Base-by-base conservation (phyloP, 225 moss, liverwort and hornwort species). In the Antitrichia curtipendula region DNA sequence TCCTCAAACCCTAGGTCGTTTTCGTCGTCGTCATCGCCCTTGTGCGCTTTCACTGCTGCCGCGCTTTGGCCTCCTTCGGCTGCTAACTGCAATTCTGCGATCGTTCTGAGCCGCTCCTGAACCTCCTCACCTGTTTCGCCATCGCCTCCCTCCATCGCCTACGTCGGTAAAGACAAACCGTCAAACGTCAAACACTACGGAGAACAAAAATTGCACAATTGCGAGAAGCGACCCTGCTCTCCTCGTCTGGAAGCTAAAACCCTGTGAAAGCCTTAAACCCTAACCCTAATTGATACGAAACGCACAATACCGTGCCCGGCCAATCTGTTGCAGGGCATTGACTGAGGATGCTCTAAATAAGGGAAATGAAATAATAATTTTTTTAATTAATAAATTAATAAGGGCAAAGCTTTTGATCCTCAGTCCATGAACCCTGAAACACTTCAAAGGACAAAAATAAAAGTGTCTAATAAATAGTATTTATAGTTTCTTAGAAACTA, bases 1-100 rank as follows among this genome's bases (percentile, higher is more conserved):
- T 95, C 98, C 86, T 96, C 97, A 78, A 98, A 98, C 41, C 96
- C 96, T 34, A 94, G 28, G 20, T 93, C 94, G 6, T 92, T 87
- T 2, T 95, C 94, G 8, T 91, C 95, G 32, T 90, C 93, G 53
- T 89, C 91, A 24, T 49, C 85, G 18, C 80, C 65, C 60, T 70
- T 41, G 43, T 8, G 31, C 50, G 25, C 28, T 72, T 16, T 75
- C 32, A 23, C 62, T 66, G 38, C 58, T 66, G 69, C 78, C 38
- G 83, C 7, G 63, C 72, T 71, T 32, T 82, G 90, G 17, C 91
- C 93, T 38, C 91, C 94, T 41, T 88, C 91, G 6, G 91, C 92
- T 71, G 91, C 94, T 13, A 90, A 66, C 80, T 84, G 86, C 79
- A 94, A 76, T 74, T 92, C 92, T 21, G 89, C 54, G 65, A 94